Conservation (phyloP, 345 rosid genomes). For the Carallia pectinifolia region DNA sequence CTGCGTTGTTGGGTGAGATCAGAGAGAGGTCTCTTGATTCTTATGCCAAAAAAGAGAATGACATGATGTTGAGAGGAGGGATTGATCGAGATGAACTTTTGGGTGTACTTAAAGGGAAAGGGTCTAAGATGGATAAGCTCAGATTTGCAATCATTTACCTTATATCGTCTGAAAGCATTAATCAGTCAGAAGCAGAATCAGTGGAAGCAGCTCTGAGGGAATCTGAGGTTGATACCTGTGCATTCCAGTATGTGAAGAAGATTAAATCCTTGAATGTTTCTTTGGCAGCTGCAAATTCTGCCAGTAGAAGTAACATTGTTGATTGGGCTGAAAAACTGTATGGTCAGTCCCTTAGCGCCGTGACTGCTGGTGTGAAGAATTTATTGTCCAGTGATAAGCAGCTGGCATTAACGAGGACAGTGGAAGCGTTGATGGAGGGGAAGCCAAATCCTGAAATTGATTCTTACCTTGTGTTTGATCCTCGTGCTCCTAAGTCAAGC, state of each 20-base stretch:
- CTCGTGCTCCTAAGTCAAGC: constrained; percentile 88
- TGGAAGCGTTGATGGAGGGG: constrained; percentile 95
- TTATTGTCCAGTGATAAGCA: constrained; percentile 83
- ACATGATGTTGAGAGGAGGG: constrained; percentile 86
- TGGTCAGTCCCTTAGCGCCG: constrained; percentile 92
- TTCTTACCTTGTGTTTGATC: constrained; percentile 76
- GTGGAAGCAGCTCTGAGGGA: constrained; percentile 91
- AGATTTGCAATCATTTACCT: constrained; percentile 92
- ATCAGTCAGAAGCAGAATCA: constrained; percentile 74
- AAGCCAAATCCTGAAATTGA: constrained; percentile 89
- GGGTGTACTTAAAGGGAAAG: constrained; percentile 83
- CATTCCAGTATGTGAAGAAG: constrained; percentile 96
- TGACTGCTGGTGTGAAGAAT: constrained; percentile 97
- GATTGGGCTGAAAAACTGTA: constrained; percentile 99
- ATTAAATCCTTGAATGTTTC: constrained; percentile 88
- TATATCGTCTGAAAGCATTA: constrained; percentile 80
- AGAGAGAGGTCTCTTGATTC: constrained; percentile 94
- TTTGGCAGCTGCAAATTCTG: constrained; percentile 82
- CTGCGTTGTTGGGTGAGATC: constrained; percentile 85
- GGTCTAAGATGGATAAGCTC: constrained; percentile 78
- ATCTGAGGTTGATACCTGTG: constrained; percentile 78
- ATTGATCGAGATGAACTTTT: constrained; percentile 72
- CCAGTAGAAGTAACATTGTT: constrained; percentile 90
- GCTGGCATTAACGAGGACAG: constrained; percentile 79
- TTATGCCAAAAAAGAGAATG: constrained; percentile 87